Evolutionary conservation across 768 basidiomycete genomes (phyloP), one percentile per base, ranked within the genome.

Genomic region (Tephrocybe sp.): DNA sequence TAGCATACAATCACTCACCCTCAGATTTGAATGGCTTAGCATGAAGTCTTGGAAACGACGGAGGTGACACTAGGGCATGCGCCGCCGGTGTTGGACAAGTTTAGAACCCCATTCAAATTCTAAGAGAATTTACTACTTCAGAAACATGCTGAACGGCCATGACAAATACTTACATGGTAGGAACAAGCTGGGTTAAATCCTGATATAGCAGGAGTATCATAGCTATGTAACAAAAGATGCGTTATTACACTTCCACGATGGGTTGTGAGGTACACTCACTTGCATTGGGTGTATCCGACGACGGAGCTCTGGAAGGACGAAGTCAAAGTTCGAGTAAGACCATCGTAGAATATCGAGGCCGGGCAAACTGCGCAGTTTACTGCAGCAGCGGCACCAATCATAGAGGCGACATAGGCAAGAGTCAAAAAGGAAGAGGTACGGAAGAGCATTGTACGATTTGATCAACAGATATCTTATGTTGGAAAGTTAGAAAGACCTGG

Each of bases 301-400:
- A 25, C 30, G 4, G 50, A 39, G 47, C 43, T 40, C 21, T 48
- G 36, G 4, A 31, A 21, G 7, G 41, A 27, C n/a, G 35, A 27
- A 1, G 52, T 53, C 26, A 53, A 31, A 25, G 47, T 37, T 4
- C 52, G 52, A 25, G 52, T 53, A 11, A 32, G 47, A 11, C 52
- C 52, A 27, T 27, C 26, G 31, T 27, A 47, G 25, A 53, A 44
- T 15, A 53, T 53, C n/a, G 52, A 47, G 9, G 52, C 39, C 3
- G 52, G 47, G 42, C 52, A 53, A n/a, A 44, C 22, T 9, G 47
- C 52, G 24, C 53, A 50, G 13, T 22, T 45, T 6, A 42, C 43
- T 1, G 48, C 53, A 9, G 48, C 48, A 24, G 30, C 42, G 34
- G 9, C 34, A 15, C n/a, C 34, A 43, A 25, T 13, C 27, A 21